These are phyloP conservation scores for Aristolochia contorta DNA, from an alignment of 164 flowering plant genomes.

Conservation along the genomic window DNA sequence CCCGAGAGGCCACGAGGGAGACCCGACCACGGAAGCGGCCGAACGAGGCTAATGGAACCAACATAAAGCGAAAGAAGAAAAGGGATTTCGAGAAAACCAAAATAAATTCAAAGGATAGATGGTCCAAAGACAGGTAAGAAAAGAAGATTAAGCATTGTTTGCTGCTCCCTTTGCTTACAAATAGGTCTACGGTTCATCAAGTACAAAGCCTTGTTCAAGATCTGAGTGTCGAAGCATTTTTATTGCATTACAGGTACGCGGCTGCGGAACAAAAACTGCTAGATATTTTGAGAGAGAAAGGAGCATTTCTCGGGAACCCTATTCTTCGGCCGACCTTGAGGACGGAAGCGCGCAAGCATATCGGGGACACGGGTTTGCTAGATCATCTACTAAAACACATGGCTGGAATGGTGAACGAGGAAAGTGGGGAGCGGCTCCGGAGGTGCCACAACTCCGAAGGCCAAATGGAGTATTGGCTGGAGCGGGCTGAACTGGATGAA, in stretches of 20 bases:
- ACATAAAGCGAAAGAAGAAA: conserved; percentile 1
- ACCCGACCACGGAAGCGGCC: conserved; percentile 6
- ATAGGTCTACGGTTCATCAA: background rate
- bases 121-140: conserved; percentile 76
- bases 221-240: background rate
- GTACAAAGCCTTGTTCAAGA: background rate
- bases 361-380: conserved; percentile 85
- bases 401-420: conserved; percentile 71
- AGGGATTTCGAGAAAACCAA: conserved; percentile 4
- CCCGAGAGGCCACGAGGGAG: conserved; percentile 21
- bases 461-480: conserved; percentile 95
- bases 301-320: conserved; percentile 54
- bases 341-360: conserved; percentile 63
- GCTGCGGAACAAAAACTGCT: conserved; percentile 63
- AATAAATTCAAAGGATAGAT: conserved; percentile 32
- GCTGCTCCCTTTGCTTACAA: background rate
- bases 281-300: conserved; percentile 55
- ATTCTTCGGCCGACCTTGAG: conserved; percentile 57
- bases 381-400: conserved; percentile 89
- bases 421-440: conserved; percentile 58
- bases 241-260: conserved; percentile 43
- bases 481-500: conserved; percentile 51
- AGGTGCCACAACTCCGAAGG: conserved; percentile 84
- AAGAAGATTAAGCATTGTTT: background rate
- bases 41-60: background rate